These are phyloP conservation scores for Aspergillus baeticus DNA, from an alignment of 495 filamentous ascomycete species.

Conservation along the genomic window DNA sequence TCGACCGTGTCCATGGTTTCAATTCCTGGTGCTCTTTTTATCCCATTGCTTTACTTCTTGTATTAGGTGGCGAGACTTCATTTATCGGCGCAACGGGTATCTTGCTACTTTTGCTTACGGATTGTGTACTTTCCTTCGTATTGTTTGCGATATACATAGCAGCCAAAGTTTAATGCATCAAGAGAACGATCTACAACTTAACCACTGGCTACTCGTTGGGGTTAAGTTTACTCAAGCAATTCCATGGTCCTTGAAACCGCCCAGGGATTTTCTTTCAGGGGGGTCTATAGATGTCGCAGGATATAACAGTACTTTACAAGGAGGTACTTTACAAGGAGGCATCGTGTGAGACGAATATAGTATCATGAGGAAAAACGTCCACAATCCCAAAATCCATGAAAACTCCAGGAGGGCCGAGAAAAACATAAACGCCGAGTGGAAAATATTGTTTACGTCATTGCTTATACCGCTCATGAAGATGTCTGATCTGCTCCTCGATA, in stretches of 20 bases:
- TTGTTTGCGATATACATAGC: slow-evolving; percentile 16
- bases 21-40: not conserved
- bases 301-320: not conserved
- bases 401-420: slow-evolving; percentile 1
- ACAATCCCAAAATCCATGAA: not conserved
- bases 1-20: slow-evolving; percentile 1
- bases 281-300: not conserved
- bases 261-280: not conserved
- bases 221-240: slow-evolving; percentile 1
- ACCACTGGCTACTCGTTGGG: not conserved
- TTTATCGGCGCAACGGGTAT: not conserved
- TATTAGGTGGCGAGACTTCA: not conserved
- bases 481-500: slow-evolving; percentile 50
- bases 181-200: slow-evolving; percentile 1
- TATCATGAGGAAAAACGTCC: not conserved
- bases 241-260: not conserved
- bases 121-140: not conserved
- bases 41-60: not conserved
- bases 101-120: not conserved
- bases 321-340: not conserved
- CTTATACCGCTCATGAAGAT: slow-evolving; percentile 41
- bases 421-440: slow-evolving; percentile 10
- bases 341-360: not conserved
- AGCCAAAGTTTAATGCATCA: slow-evolving; percentile 8
- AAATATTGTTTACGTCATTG: slow-evolving; percentile 7